Base-by-base conservation (phyloP, 805 yeast species). In the Candida tibetensis region DNA sequence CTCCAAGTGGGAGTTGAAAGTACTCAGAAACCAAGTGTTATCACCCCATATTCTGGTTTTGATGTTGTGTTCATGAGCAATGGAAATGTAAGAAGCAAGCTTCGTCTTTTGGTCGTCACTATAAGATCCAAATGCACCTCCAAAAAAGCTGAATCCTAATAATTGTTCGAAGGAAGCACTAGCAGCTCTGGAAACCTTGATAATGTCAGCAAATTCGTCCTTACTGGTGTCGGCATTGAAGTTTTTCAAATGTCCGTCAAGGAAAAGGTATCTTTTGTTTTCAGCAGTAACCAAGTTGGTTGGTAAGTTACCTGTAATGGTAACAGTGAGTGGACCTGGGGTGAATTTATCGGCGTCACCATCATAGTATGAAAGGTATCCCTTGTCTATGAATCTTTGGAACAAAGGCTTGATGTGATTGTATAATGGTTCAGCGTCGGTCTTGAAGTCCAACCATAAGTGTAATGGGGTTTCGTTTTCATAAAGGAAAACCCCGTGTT, bases 1-100 rank as follows among this genome's bases (percentile, higher is more conserved):
- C 36, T 58, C 49, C 77, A 83, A 77, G 28, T 80, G 70, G 3
- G 53, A 52, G 32, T 72, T 54, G 41, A 77, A 67, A 19, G 63
- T 54, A 9, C 49, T 42, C 2, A 55, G 53, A 3, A 90, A 89
- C 88, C 88, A 82, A 36, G 66, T 66, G 1, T 85, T 80, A 6
- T 79, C 79, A 14, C 81, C 89, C 90, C 90, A 84, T 18, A 82
- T 63, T 40, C 91, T 64, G 0, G 86, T 75, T 46, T 71, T 67
- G 28, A 82, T 49, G 8, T 77, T 76, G 34, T 60, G 40, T 2
- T 57, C 50, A 47, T 81, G 86, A 1, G 85, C 81, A 12, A 41
- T 35, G 7, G 59, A 57, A 15, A 76, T 55, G 18, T 45, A 46
- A 3, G 40, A 26, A 16, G 46, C 45, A 17, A 76, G 44, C 9